Evolutionary conservation across 495 filamentous ascomycete species (phyloP).

Genomic region (Thozetella sp.): DNA sequence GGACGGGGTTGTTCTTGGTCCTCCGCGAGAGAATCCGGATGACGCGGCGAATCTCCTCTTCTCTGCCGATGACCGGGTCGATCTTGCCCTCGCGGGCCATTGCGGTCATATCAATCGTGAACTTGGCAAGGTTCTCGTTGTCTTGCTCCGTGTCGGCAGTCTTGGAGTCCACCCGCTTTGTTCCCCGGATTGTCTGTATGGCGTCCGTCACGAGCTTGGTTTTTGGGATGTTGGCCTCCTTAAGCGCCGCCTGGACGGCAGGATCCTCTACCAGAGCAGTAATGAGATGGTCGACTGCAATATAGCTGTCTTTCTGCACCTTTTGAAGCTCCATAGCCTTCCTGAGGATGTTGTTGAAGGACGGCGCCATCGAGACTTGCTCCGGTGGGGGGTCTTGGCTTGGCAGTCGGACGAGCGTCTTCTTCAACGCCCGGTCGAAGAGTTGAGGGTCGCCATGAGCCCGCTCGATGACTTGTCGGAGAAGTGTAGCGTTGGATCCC

Average conservation of each 20-base stretch:
- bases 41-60: slow-evolving; percentile 94
- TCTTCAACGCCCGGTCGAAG: slow-evolving; percentile 88
- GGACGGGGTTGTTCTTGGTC: slow-evolving; percentile 98
- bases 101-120: slow-evolving; percentile 95
- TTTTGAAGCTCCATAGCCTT: slow-evolving; percentile 88
- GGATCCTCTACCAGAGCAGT: slow-evolving; percentile 78
- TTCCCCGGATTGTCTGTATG: slow-evolving; percentile 86
- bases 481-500: slow-evolving; percentile 71
- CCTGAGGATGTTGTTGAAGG: slow-evolving; percentile 78
- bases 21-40: slow-evolving; percentile 90
- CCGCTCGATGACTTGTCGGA: slow-evolving; percentile 91
- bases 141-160: slow-evolving; percentile 90
- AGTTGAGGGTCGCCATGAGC: slow-evolving; percentile 90
- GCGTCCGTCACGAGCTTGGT: slow-evolving; percentile 86
- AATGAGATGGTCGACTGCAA: slow-evolving; percentile 94
- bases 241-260: slow-evolving; percentile 69
- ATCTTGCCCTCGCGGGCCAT: slow-evolving; percentile 96
- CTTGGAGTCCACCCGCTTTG: slow-evolving; percentile 88
- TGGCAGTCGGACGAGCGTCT: slow-evolving; percentile 83
- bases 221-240: slow-evolving; percentile 90
- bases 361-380: slow-evolving; percentile 74
- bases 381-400: slow-evolving; percentile 96
- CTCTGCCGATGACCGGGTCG: slow-evolving; percentile 95
- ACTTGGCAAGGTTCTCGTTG: slow-evolving; percentile 93
- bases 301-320: slow-evolving; percentile 92